These are phyloP conservation scores for Eurotiales sp. DNA, from an alignment of 2,329 filamentous ascomycete species.

Conservation along the genomic window DNA sequence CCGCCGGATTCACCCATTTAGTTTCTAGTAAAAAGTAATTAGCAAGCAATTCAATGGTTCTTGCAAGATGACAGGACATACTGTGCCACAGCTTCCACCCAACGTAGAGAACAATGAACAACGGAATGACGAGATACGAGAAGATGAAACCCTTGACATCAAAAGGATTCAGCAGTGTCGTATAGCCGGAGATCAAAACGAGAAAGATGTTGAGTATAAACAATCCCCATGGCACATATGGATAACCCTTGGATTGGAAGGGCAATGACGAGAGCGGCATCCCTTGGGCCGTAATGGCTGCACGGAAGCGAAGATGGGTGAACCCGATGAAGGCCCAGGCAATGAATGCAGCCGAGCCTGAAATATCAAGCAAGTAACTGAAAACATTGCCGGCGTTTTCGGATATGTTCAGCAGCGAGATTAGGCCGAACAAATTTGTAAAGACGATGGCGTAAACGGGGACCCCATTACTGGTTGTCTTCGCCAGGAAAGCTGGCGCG, in stretches of 20 bases:
- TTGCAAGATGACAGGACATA: too few relatives aligned
- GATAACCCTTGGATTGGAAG: background rate
- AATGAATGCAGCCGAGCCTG: constrained; percentile 17
- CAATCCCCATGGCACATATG: background rate
- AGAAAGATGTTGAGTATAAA: background rate
- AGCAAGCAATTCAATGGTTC: too few relatives aligned
- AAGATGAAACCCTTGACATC: background rate
- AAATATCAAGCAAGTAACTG: constrained; percentile 31
- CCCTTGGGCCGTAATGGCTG: background rate
- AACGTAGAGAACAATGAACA: background rate
- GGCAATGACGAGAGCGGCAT: background rate
- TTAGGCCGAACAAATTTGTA: constrained; percentile 52
- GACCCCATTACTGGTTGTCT: constrained; percentile 38
- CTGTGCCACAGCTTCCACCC: constrained; percentile 1
- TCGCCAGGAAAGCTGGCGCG: constrained; percentile 40
- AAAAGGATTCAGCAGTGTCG: background rate
- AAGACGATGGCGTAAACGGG: constrained; percentile 41
- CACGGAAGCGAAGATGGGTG: background rate
- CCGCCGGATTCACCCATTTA: background rate
- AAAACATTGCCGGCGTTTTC: constrained; percentile 59
- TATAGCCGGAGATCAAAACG: background rate
- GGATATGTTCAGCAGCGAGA: constrained; percentile 67
- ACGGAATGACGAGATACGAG: background rate
- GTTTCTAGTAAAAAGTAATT: background rate
- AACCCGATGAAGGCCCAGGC: background rate